Conservation (phyloP, 129 eudicot species). For the Oenanthe sinensis region DNA sequence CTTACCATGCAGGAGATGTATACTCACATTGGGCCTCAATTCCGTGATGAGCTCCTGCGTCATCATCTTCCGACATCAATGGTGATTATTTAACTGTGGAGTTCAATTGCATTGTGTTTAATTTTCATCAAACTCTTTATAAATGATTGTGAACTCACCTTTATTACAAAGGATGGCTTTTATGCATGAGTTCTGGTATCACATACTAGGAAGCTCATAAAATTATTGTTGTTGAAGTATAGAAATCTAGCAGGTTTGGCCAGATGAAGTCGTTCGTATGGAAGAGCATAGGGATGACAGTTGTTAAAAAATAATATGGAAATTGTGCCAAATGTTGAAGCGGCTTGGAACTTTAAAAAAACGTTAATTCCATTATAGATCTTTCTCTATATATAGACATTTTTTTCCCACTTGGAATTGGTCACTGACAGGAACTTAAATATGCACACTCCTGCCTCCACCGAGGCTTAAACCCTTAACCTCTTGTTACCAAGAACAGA, state of each 20-base stretch:
- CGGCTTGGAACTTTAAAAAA: background rate
- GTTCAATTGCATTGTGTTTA: background rate
- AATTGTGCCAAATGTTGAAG: too few relatives aligned
- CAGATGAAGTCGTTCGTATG: too few relatives aligned
- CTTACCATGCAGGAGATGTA: constrained; percentile 77
- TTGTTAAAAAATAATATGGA: too few relatives aligned
- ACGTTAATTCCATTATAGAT: too few relatives aligned
- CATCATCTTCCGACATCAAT: constrained; percentile 74
- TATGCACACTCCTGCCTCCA: background rate
- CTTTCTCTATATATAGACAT: too few relatives aligned
- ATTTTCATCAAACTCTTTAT: background rate
- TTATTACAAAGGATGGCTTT: background rate
- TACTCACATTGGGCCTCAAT: constrained; percentile 89
- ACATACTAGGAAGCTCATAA: background rate
- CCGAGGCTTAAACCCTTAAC: background rate
- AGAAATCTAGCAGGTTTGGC: background rate
- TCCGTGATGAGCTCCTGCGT: constrained; percentile 82
- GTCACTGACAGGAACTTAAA: background rate
- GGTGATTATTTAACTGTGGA: constrained; percentile 34
- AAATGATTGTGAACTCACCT: background rate
- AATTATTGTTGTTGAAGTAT: background rate
- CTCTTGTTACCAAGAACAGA: background rate
- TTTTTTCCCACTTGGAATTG: background rate
- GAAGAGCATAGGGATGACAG: too few relatives aligned
- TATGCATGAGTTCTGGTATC: too few relatives aligned